Conservation (phyloP, 2,329 filamentous ascomycete species). For the Tolypocladium amazonense region DNA sequence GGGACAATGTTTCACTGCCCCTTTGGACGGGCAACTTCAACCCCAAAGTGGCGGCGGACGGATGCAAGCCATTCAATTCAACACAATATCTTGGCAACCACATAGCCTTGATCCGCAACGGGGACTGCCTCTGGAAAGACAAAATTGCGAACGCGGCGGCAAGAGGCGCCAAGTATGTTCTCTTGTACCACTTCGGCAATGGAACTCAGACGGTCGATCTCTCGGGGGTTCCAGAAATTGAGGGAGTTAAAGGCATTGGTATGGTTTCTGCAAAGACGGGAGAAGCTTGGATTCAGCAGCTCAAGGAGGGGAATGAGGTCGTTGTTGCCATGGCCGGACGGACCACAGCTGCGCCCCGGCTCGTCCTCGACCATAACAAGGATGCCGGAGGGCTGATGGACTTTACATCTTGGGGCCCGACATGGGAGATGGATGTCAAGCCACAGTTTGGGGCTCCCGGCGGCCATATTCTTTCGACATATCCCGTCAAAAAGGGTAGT, state of each 20-base stretch:
- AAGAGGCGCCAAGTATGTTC: constrained; percentile 47
- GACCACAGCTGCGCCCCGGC: constrained; percentile 3
- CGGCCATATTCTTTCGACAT: constrained; percentile 33
- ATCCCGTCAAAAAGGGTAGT: constrained; percentile 21
- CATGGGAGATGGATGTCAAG: constrained; percentile 27
- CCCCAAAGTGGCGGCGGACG: constrained; percentile 34
- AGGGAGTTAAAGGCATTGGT: constrained; percentile 2
- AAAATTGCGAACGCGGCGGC: constrained; percentile 41
- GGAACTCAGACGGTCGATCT: no score
- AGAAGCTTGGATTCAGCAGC: no score
- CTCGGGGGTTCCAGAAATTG: no score
- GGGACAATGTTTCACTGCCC: not conserved
- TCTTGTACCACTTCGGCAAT: constrained; percentile 46
- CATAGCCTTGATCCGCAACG: constrained; percentile 50
- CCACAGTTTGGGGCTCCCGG: constrained; percentile 28
- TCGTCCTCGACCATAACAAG: constrained; percentile 15
- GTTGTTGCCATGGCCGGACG: constrained; percentile 28
- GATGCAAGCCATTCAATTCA: constrained; percentile 42
- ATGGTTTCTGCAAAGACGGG: constrained; percentile 13
- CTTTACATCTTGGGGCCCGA: constrained; percentile 28
- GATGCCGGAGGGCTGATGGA: constrained; percentile 16
- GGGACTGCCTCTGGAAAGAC: constrained; percentile 41
- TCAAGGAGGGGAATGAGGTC: constrained; percentile 29
- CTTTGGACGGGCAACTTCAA: constrained; percentile 27
- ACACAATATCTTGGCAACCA: constrained; percentile 45